These are phyloP conservation scores for Quercus variabilis DNA, from an alignment of 306 rosid genomes.

Conservation along the genomic window DNA sequence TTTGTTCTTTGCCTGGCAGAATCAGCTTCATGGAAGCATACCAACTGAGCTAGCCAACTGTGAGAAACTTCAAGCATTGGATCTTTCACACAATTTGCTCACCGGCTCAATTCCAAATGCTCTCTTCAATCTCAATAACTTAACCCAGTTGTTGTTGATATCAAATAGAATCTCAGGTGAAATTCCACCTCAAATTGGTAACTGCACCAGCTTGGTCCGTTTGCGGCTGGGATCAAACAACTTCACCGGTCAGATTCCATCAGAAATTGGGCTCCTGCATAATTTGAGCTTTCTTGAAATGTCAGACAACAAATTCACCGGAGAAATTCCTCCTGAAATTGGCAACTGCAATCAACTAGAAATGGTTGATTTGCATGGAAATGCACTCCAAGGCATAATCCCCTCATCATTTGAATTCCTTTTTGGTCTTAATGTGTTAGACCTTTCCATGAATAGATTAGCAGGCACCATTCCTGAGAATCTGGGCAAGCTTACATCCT, in stretches of 20 bases:
- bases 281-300: slow-evolving; percentile 77
- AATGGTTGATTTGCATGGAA: slow-evolving; percentile 86
- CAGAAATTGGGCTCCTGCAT: slow-evolving; percentile 57
- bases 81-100: slow-evolving; percentile 82
- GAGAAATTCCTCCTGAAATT: slow-evolving; percentile 65
- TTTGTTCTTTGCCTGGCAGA: slow-evolving; percentile 89
- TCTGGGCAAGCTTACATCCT: slow-evolving; percentile 60
- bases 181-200: slow-evolving; percentile 74
- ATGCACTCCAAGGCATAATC: slow-evolving; percentile 66
- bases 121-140: slow-evolving; percentile 73
- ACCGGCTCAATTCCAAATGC: slow-evolving; percentile 67
- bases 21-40: slow-evolving; percentile 72
- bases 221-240: slow-evolving; percentile 83
- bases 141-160: slow-evolving; percentile 74
- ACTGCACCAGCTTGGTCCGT: slow-evolving; percentile 66
- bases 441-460: slow-evolving; percentile 71
- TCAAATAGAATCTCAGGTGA: slow-evolving; percentile 78
- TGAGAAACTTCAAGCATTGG: slow-evolving; percentile 83
- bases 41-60: slow-evolving; percentile 72
- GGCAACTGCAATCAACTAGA: slow-evolving; percentile 78
- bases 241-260: slow-evolving; percentile 71
- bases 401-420: slow-evolving; percentile 69
- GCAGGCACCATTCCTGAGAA: slow-evolving; percentile 58
- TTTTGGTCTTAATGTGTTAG: slow-evolving; percentile 61
- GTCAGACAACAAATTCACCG: slow-evolving; percentile 62